These are phyloP conservation scores for Aspergillus ellipticus DNA, from an alignment of 495 filamentous ascomycete species.

Conservation along the genomic window DNA sequence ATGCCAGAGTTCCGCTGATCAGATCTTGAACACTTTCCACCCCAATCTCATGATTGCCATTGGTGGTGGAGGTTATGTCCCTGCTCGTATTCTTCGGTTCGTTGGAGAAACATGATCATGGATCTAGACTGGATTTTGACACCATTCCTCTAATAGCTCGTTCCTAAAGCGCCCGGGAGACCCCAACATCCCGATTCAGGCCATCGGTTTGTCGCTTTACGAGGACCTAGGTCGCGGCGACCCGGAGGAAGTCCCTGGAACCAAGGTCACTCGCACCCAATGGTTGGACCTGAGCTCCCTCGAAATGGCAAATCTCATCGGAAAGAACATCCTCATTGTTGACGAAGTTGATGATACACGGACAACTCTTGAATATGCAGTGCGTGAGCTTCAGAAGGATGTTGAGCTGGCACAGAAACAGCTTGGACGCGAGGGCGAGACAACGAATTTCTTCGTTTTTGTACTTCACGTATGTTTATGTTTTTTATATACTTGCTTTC, in stretches of 20 bases:
- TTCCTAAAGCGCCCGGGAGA: slow-evolving; percentile 88
- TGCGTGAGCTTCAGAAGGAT: slow-evolving; percentile 93
- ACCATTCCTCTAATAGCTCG: slow-evolving; percentile 46
- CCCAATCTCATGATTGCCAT: slow-evolving; percentile 99
- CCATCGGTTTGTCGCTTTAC: slow-evolving; percentile 96
- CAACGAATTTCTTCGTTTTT: slow-evolving; percentile 88
- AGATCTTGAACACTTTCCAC: slow-evolving; percentile 77
- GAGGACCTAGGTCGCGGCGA: slow-evolving; percentile 67
- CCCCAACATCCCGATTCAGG: slow-evolving; percentile 98
- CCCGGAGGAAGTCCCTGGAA: slow-evolving; percentile 71
- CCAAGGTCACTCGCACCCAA: slow-evolving; percentile 95
- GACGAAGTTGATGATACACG: slow-evolving; percentile 98
- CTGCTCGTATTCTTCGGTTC: slow-evolving; percentile 88
- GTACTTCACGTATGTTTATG: slow-evolving; percentile 78
- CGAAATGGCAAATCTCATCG: slow-evolving; percentile 87
- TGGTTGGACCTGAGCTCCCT: slow-evolving; percentile 92
- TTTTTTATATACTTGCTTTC: background rate
- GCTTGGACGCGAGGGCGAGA: slow-evolving; percentile 61
- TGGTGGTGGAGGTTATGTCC: slow-evolving; percentile 95
- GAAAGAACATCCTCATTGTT: slow-evolving; percentile 96
- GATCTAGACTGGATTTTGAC: background rate
- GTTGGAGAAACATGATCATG: background rate
- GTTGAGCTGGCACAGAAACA: slow-evolving; percentile 76
- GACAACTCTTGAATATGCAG: slow-evolving; percentile 95
- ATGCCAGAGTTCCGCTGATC: slow-evolving; percentile 76